Base-by-base conservation (phyloP, 2,329 filamentous ascomycete species). In the Beauveria bassiana region DNA sequence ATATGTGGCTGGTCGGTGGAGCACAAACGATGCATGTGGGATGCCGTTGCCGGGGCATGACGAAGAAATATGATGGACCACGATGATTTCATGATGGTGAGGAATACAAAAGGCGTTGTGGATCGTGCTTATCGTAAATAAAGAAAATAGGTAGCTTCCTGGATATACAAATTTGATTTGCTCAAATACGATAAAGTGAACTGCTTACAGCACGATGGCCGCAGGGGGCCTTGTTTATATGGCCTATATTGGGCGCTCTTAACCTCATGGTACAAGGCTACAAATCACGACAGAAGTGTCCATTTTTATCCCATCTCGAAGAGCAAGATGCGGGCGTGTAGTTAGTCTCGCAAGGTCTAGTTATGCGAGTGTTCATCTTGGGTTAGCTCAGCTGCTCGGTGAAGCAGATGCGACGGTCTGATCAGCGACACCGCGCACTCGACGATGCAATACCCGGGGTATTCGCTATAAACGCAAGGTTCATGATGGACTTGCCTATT, bases 1-100 rank as follows among this genome's bases (percentile, higher is more conserved):
- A 42, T 49, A 18, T 45, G 57, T 58, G 55, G 55, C 55, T 58
- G 57, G 34, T 22, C 16, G 47, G 57, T 51, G 57, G 57, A 52
- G 47, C 38, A 18, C 5, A n/a, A 31, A 26, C 5, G 8, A 42
- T 18, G 31, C 31, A 28, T 51, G 24, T 40, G 40, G 53, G 42
- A 56, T 56, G 40, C 53, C 8, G 56, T 50, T 3, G 34, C 28
- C 51, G 20, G 56, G 42, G 42, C 52, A n/a, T 16, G 20, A 47
- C 28, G 18, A 34, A 56, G 24, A 26, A 47, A 47, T 46, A 34
- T 57, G 54, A 57, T 47, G 54, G 43, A 57, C 38, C 54, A 47
- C 43, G 42, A 57, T n/a, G 54, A 47, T 47, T 47, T 47, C 34
- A 57, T 57, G 54, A 57, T 24, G 54, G 28, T 28, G 26, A 18